Conservation (phyloP, 2,329 filamentous ascomycete species). For the Fusarium penzigii region DNA sequence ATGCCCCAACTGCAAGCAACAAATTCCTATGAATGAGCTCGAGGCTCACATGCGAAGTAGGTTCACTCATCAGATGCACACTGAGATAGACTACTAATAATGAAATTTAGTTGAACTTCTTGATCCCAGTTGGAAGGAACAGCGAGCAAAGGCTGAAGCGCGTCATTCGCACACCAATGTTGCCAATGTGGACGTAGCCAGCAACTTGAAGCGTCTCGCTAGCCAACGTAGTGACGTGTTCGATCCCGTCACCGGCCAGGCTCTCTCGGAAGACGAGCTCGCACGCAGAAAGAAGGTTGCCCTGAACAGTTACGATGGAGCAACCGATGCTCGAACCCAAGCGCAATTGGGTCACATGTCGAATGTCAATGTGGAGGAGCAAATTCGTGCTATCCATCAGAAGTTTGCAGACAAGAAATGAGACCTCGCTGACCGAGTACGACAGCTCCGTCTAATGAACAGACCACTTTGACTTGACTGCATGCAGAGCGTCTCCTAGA, state of each 20-base stretch:
- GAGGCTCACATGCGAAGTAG: constrained; percentile 88
- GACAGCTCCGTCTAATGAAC: neutral
- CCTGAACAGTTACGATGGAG: constrained; percentile 63
- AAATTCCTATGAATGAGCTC: constrained; percentile 83
- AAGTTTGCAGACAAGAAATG: constrained; percentile 48
- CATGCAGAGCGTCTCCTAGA: too few relatives aligned
- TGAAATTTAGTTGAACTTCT: constrained; percentile 73
- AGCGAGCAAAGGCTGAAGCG: constrained; percentile 84
- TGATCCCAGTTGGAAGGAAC: constrained; percentile 94
- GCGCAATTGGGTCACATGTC: constrained; percentile 60
- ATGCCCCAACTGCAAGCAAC: constrained; percentile 91
- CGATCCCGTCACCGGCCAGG: constrained; percentile 69
- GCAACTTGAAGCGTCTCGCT: constrained; percentile 92
- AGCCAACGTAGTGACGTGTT: constrained; percentile 88
- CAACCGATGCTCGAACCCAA: constrained; percentile 58
- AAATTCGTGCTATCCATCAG: constrained; percentile 68
- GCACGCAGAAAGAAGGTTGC: constrained; percentile 77
- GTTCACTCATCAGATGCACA: constrained; percentile 24
- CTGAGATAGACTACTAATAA: constrained; percentile 34
- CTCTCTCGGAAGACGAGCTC: constrained; percentile 71
- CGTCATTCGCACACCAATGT: constrained; percentile 85
- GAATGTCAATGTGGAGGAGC: constrained; percentile 79
- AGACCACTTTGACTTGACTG: neutral
- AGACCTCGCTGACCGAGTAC: constrained; percentile 4
- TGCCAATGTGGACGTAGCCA: constrained; percentile 82